Evolutionary conservation across 2,329 filamentous ascomycete genomes (phyloP).

Genomic region (Ustulina deusta): DNA sequence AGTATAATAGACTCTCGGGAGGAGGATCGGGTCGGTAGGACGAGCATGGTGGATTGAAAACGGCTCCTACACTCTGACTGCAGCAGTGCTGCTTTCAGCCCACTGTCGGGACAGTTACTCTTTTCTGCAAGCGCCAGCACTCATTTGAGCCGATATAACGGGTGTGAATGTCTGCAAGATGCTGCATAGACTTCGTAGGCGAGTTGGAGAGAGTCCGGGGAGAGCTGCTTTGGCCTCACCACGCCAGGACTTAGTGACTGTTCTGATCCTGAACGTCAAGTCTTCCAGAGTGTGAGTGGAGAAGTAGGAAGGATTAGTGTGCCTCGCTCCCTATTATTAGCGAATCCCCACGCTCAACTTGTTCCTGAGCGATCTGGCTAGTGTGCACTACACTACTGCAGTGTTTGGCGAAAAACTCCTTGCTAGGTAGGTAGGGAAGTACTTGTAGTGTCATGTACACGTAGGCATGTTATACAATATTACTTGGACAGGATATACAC

Average conservation of each 20-base stretch:
- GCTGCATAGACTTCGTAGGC: slow-evolving; percentile 29
- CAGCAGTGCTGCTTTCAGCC: slow-evolving; percentile 22
- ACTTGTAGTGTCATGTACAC: too few species aligned
- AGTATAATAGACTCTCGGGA: slow-evolving; percentile 11
- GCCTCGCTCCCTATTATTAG: slow-evolving; percentile 24
- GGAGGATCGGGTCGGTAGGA: slow-evolving; percentile 6
- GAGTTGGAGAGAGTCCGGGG: slow-evolving; percentile 26
- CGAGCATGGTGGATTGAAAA: slow-evolving; percentile 2
- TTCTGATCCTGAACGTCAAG: slow-evolving; percentile 13
- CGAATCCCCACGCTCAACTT: slow-evolving; percentile 28
- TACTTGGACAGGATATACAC: too few species aligned
- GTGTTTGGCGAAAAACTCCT: slow-evolving; percentile 4
- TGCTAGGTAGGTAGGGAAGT: too few species aligned
- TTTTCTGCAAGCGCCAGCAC: slow-evolving; percentile 30
- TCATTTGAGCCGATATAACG: slow-evolving; percentile 25
- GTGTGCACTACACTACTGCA: not conserved
- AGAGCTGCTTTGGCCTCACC: slow-evolving; percentile 12
- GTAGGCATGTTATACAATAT: too few species aligned
- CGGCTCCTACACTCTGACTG: slow-evolving; percentile 7
- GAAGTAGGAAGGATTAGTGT: slow-evolving; percentile 22
- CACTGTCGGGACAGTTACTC: slow-evolving; percentile 21
- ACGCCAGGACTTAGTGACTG: slow-evolving; percentile 3
- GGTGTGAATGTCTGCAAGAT: slow-evolving; percentile 31
- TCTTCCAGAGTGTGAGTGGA: slow-evolving; percentile 28
- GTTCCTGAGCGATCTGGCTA: slow-evolving; percentile 27